Evolutionary conservation across 2,329 filamentous ascomycete genomes (phyloP), one percentile per base, ranked within the genome.

Genomic region (Monosporascus sp.): DNA sequence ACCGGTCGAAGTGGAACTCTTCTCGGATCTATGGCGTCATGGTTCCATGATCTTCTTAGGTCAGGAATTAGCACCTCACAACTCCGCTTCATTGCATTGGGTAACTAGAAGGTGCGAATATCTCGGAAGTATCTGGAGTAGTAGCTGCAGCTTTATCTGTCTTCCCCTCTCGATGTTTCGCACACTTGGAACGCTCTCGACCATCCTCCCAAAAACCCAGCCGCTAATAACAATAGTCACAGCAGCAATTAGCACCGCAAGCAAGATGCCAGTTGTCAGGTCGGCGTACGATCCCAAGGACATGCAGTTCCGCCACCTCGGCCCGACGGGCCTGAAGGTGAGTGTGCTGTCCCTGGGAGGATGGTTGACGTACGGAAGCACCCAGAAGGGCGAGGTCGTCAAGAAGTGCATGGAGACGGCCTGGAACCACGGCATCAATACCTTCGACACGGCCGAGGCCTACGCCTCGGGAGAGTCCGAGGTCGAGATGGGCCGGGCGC

Each of bases 391-490:
- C 48, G 61, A 64, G 22, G 63, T 71, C 36, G 70, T 72, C 48
- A 72, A 71, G 62, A 63, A 70, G 52, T 68, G 68, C 55, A 70
- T 81, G 57, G 72, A 80, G 64, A 71, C 74, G 2, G 78, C 78
- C 7, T 81, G 76, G 67, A 73, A 77, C 53, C 68, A 72, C 50
- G 79, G 79, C 16, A 75, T 82, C 61, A 80, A 81, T 69, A 79
- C 77, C 59, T 82, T 81, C 57, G 79, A 81, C 64, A 77, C 73
- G 5, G 78, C 79, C 31, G 79, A 81, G 64, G 67, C 65, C 9
- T 80, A 80, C 59, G 71, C 76, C 31, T 69, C 69, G 22, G 77
- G 78, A 34, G 71, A 77, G 58, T 74, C 69, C 49, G 77, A 81
- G 64, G 70, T 72, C 68, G 74, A 78, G 56, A 77, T 80, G 73